A percentile compares a stretch with the other conserved stretches of the same genome.
These are phyloP conservation scores for Lenzites betulinus DNA, from an alignment of 768 basidiomycete genomes.

Conservation along the genomic window DNA sequence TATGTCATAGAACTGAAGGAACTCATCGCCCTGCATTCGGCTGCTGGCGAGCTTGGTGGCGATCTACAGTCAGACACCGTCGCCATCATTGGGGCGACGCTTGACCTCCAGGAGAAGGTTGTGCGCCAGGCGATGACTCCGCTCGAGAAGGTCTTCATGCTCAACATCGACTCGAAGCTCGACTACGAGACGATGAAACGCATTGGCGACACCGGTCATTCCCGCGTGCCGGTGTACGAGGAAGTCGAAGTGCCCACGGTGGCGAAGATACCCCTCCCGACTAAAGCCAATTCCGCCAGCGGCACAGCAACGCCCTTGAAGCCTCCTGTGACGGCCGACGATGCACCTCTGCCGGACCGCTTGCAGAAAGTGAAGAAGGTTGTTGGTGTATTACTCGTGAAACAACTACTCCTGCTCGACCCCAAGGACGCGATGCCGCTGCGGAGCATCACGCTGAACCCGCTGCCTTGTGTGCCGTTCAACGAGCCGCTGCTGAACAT, in stretches of 20 bases:
- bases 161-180: conserved; percentile 75
- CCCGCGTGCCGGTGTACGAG: conserved; percentile 81
- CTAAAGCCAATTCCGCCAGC: neutral
- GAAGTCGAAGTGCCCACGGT: conserved; percentile 62
- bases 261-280: neutral
- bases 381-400: conserved; percentile 79
- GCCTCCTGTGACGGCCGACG: conserved; percentile 18
- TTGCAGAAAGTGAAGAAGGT: conserved; percentile 67
- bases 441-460: conserved; percentile 74
- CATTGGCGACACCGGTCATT: conserved; percentile 80
- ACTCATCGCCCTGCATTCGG: conserved; percentile 81
- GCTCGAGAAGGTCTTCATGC: conserved; percentile 76
- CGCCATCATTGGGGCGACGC: conserved; percentile 81
- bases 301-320: conserved; percentile 16
- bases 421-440: conserved; percentile 82
- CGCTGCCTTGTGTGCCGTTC: conserved; percentile 76
- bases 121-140: conserved; percentile 82
- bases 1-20: conserved; percentile 62
- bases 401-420: conserved; percentile 74
- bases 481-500: conserved; percentile 82
- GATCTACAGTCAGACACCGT: conserved; percentile 83
- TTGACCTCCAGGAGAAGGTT: conserved; percentile 76
- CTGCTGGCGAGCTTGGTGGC: conserved; percentile 68
- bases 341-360: conserved; percentile 21
- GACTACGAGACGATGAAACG: conserved; percentile 75